A percentile compares a stretch with the other conserved stretches of the same genome.
Conservation (phyloP, 2,329 filamentous ascomycete genomes). For the Apiospora aurea region DNA sequence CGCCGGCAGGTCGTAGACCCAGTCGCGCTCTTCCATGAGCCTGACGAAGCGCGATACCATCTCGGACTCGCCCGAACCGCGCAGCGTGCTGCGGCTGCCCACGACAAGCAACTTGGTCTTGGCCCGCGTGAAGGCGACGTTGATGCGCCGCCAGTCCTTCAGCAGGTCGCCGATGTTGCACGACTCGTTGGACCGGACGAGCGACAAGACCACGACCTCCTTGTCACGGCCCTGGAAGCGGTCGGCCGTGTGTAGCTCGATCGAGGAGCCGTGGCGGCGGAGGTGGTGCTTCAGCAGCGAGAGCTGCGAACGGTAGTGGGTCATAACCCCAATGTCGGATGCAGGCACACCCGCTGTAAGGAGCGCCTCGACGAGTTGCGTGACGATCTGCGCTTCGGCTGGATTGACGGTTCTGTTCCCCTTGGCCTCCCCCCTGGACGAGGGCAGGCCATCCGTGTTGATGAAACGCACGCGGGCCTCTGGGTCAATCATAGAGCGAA, state of each 20-base stretch:
- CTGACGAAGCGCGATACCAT: constrained; percentile 79
- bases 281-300: constrained; percentile 80
- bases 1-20: constrained; percentile 76
- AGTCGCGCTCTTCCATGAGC: constrained; percentile 79
- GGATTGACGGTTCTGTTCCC: constrained; percentile 90
- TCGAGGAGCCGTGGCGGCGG: constrained; percentile 60
- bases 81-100: constrained; percentile 82
- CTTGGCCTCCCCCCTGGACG: constrained; percentile 73
- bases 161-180: constrained; percentile 88
- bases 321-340: constrained; percentile 89
- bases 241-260: constrained; percentile 97
- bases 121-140: constrained; percentile 93
- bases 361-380: constrained; percentile 81
- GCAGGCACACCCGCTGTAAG: constrained; percentile 78
- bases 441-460: constrained; percentile 81
- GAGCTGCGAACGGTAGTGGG: constrained; percentile 93
- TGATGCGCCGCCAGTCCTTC: constrained; percentile 90
- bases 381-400: constrained; percentile 78
- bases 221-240: constrained; percentile 97
- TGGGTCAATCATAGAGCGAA: constrained; percentile 74
- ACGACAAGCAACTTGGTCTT: constrained; percentile 91
- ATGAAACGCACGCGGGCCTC: constrained; percentile 81
- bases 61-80: constrained; percentile 73
- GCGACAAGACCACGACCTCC: constrained; percentile 84
- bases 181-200: constrained; percentile 86